Base-by-base conservation (phyloP, 495 filamentous ascomycete genomes). In the Mytilinidion resinicola region DNA sequence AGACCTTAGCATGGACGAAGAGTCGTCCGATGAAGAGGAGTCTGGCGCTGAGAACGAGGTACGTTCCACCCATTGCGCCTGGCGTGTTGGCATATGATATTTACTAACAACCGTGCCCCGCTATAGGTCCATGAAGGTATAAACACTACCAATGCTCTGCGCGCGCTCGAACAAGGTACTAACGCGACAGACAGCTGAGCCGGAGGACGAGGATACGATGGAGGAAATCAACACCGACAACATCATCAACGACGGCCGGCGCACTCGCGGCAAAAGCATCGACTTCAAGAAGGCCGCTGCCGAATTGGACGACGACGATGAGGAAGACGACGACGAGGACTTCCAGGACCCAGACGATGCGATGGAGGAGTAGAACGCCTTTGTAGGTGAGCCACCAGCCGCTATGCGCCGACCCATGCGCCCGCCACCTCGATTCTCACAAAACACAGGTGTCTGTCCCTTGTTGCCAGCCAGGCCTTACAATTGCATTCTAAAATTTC, bases 151-250 rank as follows among this genome's bases (percentile, higher is more conserved):
- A 9, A 11, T 14, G 39, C 21, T 30, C 17, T 37, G 17, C 15
- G 25, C 25, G 15, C 55, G 8, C 33, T 37, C 25, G 15, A 46
- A 14, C 25, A n/a, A 14, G n/a, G n/a, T 44, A 48, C 54, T 67
- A 39, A 67, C 51, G 9, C 10, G 19, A 7, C 4, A 7, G 20
- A 20, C 25, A 64, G 64, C 39, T 17, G 85, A 82, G 10, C 82
- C 83, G 42, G 86, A 86, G 2, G 87, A 88, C 11, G 88, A 88
- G 50, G 89, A 93, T 65, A 85, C 88, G 73, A 83, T 96, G 76
- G 88, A 91, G 70, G 91, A 90, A 71, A 95, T 97, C 71, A 89
- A 95, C 69, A 73, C 80, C 38, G 79, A 81, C 63, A 96, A 96
- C 79, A 96, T 97, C 74, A 83, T 97, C 68, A 48, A 60, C 9